Evolutionary conservation across 257 asterid species (phyloP), one percentile per base, ranked within the genome.

Genomic region (Scutellaria baicalensis): DNA sequence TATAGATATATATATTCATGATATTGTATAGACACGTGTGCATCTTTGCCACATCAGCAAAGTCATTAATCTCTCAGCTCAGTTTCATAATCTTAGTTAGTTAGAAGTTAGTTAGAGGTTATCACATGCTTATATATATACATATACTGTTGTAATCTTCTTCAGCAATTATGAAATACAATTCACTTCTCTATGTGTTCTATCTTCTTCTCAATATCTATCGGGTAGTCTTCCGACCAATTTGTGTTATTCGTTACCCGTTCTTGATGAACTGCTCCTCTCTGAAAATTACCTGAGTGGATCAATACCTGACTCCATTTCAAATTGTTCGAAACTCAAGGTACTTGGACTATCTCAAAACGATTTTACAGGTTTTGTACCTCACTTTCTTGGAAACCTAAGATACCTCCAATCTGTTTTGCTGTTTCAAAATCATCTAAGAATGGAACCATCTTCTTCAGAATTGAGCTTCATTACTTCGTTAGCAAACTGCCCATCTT

Each of bases 391-490:
- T 0, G 80, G 83, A 4, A 27, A 68, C 12, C 31, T 78, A 33
- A 27, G 39, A 54, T 39, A 38, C 14, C 81, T 82, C 1, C 27
- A 69, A 33, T 0, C 1, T 21, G 59, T 80, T 0, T 0, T 14
- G 1, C 33, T 83, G n/a, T 0, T 0, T 1, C n/a, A 0, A 5
- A 80, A 83, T 58, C 20, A 69, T 8, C 36, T 83, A 0, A 44
- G 6, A 1, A 58, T 0, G 38, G 61, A 21, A 55, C 1, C 62
- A 14, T 14, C 57, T 21, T 54, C 61, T 38, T 43, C 69, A 2
- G 79, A 27, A 27, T 27, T 71, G 16, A 54, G 69, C 64, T 65
- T 79, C 59, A 23, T 79, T 9, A 62, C 77, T 68, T 77, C 79
- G 8, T 61, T 80, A 62, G 39, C 73, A 7, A 70, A 61, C 1